Conservation (phyloP, 1,284 basidiomycete genomes). For the Heterobasidion occidentale region DNA sequence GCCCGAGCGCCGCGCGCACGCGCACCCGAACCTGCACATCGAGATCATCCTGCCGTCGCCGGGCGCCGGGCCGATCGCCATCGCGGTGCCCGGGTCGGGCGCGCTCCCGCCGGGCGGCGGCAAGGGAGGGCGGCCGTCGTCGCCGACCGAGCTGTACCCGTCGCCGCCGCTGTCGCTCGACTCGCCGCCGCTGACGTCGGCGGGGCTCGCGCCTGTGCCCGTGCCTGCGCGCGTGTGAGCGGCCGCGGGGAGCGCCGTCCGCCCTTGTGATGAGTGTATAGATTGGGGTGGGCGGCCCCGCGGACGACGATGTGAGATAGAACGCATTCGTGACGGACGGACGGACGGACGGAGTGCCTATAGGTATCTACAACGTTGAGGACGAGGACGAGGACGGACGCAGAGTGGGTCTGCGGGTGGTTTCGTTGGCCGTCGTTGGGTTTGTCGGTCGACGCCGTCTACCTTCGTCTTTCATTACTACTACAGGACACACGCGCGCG, state of each 20-base stretch:
- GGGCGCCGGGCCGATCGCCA: constrained; percentile 5
- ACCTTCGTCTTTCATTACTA: no score
- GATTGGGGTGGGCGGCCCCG: no score
- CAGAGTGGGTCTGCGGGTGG: no score
- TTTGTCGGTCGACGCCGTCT: no score
- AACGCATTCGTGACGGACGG: background rate
- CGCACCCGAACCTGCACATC: constrained; percentile 25
- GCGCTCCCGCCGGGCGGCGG: background rate
- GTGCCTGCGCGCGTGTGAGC: constrained; percentile 7
- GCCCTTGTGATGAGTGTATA: no score
- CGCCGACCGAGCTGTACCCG: constrained; percentile 56
- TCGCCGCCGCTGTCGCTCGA: constrained; percentile 70
- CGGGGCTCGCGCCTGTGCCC: background rate
- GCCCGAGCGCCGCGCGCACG: constrained; percentile 4
- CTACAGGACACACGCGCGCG: no score
- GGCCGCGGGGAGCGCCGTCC: background rate
- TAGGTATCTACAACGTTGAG: no score
- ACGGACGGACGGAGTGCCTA: no score
- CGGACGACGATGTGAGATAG: background rate
- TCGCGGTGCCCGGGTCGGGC: background rate
- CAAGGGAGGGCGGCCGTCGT: constrained; percentile 13
- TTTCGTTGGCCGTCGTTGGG: no score
- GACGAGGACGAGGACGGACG: no score
- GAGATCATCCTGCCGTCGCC: constrained; percentile 21
- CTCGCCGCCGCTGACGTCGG: constrained; percentile 40